Base-by-base conservation (phyloP, 352 stramenopile species). In the Pythium rhizo-oryzae region DNA sequence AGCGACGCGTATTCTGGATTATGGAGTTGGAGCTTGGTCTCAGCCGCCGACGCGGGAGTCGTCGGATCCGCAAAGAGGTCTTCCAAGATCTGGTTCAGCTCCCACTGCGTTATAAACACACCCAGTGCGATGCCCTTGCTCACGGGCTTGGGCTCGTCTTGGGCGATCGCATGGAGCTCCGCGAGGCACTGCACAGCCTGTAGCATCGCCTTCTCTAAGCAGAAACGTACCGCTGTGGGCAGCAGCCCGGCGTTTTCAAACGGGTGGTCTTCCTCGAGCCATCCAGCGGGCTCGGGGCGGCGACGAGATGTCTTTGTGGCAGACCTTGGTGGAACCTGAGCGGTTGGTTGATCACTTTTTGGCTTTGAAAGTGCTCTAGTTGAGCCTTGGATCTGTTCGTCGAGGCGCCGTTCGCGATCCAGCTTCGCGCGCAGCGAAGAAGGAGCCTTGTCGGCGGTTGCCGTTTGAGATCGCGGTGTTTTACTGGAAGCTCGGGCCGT, bases 51-150 rank as follows among this genome's bases (percentile, higher is more conserved):
- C 8, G n/a, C 21, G 24, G 57, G 12, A 23, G 55, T 60, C 6
- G 37, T 46, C 2, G 35, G 23, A 11, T 60, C 24, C n/a, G 18
- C 49, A 69, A 81, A 78, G n/a, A 81, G 54, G 5, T 84, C 72
- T 28, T 69, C 62, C 8, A 90, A 59, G 5, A 90, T 55, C 1
- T 37, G 15, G 19, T 89, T 79, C 0, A 92, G 73, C 57, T 92
- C 81, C 71, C 77, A 82, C 44, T 89, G 78, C 21, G 80, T 86
- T 28, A 89, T 41, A 35, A 81, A 89, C n/a, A 87, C 43, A 11
- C 84, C 84, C 18, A 66, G 53, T 30, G 65, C 58, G 0, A 61
- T 37, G 16, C 74, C 59, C 2, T 6, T 25, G 8, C 35, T 55
- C 11, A 25, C 30, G 24, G 59, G 52, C 24, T 44, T 52, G 2